Evolutionary conservation across 331 rosid species (phyloP).

Genomic region (Malus hybrid): DNA sequence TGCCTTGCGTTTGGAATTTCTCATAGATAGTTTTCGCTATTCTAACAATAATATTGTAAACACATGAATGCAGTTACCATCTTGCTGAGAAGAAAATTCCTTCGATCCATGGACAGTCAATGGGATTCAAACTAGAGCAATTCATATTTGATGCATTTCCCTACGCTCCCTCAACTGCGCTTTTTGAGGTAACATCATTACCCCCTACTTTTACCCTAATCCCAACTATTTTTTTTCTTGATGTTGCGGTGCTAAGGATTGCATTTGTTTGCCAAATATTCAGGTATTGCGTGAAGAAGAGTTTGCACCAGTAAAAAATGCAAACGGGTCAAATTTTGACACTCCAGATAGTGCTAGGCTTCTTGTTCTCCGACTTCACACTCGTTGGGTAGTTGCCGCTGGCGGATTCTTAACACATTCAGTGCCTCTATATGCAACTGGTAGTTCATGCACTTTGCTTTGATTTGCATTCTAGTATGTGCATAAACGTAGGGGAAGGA

Average conservation of each 20-base stretch:
- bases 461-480: neutral
- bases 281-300: constrained; percentile 89
- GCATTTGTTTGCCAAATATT: constrained; percentile 16
- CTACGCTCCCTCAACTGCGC: constrained; percentile 93
- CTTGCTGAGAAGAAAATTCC: constrained; percentile 96
- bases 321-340: constrained; percentile 79
- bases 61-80: constrained; percentile 59
- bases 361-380: constrained; percentile 92
- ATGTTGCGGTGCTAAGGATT: constrained; percentile 7
- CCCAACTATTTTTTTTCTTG: neutral
- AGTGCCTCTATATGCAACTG: constrained; percentile 89
- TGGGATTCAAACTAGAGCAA: constrained; percentile 85
- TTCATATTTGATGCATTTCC: constrained; percentile 96
- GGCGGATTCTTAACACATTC: constrained; percentile 99
- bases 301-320: constrained; percentile 96
- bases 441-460: constrained; percentile 27
- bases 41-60: constrained; percentile 18
- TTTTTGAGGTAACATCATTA: constrained; percentile 64
- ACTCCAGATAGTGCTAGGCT: constrained; percentile 94
- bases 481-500: neutral
- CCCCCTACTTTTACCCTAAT: neutral
- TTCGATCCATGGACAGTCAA: constrained; percentile 64
- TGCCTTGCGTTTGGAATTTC: neutral
- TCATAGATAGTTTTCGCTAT: neutral
- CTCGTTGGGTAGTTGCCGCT: constrained; percentile 96